Base-by-base conservation (phyloP, 768 basidiomycete species). In the Lentinus brumalis region DNA sequence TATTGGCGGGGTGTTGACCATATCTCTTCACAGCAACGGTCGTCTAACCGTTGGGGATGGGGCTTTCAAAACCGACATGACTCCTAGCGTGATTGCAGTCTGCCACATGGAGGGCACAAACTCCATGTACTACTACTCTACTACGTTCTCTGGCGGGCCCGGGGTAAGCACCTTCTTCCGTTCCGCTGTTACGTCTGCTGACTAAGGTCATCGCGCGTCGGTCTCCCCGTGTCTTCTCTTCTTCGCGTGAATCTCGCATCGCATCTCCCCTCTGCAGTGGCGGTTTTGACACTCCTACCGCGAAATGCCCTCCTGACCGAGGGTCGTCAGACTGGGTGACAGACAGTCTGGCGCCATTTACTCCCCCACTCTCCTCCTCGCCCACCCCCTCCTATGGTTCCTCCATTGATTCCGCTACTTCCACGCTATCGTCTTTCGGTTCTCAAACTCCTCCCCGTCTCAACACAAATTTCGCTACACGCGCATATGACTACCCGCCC, bases 11-110 rank as follows among this genome's bases (percentile, higher is more conserved):
- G 15, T 44, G 40, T 50, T 31, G 11, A 58, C 59, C 26, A 11
- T 52, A 11, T 53, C 42, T 39, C 26, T 53, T 78, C 67, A 41
- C 74, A 94, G 92, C 92, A 94, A 94, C 92, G 92, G 91, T 78
- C 86, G 91, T 91, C 88, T 86, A 80, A 83, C 88, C 92, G 92
- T 94, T 94, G 92, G 92, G 79, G 92, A 94, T 93, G 92, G 92
- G 92, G 92, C 92, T 86, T 81, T 80, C 76, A 78, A 80, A 79
- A 82, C 82, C 78, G 83, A 85, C 85, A 87, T 72, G 76, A 82
- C 85, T 78, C 84, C 89, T 67, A 90, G 81, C 76, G 88, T 93
- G 72, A 84, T 93, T 77, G 92, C 92, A 64, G 87, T 93, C 68
- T 92, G 89, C 84, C 89, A 89, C 63, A 79, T 91, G 67, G 85